Evolutionary conservation across 306 rosid genomes (phyloP).

Genomic region (Prunus persica): DNA sequence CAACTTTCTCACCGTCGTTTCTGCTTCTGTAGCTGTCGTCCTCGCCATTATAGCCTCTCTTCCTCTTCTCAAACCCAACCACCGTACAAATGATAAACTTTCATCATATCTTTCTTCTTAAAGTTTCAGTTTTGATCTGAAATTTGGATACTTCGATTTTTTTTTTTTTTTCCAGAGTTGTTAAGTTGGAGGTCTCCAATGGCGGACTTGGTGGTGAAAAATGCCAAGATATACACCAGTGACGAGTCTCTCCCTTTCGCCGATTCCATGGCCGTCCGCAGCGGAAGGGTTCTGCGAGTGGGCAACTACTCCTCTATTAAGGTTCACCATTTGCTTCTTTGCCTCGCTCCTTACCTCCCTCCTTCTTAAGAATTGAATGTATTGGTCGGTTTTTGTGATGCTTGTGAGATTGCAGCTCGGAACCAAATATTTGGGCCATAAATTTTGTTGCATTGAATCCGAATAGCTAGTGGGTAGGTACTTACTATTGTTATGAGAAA

Average conservation of each 20-base stretch:
- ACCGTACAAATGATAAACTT: conserved; percentile 1
- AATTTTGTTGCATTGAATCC: no score
- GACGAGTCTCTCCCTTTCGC: conserved; percentile 74
- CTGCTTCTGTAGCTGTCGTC: conserved; percentile 33
- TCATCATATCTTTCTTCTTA: neutral
- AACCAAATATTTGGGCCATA: neutral
- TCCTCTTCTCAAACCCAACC: conserved; percentile 20
- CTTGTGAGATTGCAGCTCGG: neutral
- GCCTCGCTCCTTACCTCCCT: no score
- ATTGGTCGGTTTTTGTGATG: neutral
- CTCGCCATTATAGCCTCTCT: conserved; percentile 31
- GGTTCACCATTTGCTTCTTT: conserved; percentile 29
- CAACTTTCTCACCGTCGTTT: conserved; percentile 9
- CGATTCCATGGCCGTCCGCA: conserved; percentile 65
- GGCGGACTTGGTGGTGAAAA: conserved; percentile 59
- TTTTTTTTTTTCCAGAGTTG: conserved; percentile 18
- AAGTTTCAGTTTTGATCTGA: neutral
- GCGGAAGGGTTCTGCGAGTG: conserved; percentile 62
- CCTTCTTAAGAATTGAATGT: no score
- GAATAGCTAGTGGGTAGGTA: neutral
- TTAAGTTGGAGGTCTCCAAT: conserved; percentile 23
- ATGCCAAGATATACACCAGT: conserved; percentile 65
- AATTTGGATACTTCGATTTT: neutral
- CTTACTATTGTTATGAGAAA: neutral
- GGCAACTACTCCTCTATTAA: conserved; percentile 60